phyloP scores from a whole-genome alignment of 202 grass and related monocot genomes.

The Brachypodium distachyon region DNA sequence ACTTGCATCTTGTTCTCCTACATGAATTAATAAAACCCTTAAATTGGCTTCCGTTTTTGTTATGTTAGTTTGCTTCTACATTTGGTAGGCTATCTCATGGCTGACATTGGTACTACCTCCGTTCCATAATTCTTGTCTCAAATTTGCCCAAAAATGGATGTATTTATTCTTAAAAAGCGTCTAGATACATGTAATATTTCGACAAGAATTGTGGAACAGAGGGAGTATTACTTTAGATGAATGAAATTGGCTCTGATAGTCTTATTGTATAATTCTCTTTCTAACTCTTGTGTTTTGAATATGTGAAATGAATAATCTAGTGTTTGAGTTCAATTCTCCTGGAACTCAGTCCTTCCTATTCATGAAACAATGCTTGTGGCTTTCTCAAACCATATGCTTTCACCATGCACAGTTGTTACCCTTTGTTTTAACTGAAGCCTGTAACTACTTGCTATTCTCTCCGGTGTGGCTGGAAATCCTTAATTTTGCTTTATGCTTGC shows the following conservation, averaged over 20 bases:
- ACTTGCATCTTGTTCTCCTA: neutral
- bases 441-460: slow-evolving; percentile 6
- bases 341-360: neutral
- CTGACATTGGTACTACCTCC: too few relatives aligned
- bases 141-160: too few relatives aligned
- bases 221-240: neutral
- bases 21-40: too few relatives aligned
- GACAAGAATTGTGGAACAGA: too few relatives aligned
- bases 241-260: neutral
- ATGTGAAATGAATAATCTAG: neutral
- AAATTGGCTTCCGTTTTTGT: neutral
- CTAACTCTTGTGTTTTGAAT: neutral
- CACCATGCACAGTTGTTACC: neutral
- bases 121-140: too few relatives aligned
- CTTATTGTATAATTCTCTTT: neutral
- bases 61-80: neutral
- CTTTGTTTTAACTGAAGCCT: neutral
- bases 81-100: neutral
- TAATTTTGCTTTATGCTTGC: slow-evolving; percentile 29
- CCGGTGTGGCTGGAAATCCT: neutral
- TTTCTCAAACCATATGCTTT: too few relatives aligned
- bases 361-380: slow-evolving; percentile 5
- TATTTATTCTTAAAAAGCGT: too few relatives aligned
- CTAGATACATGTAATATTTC: too few relatives aligned
- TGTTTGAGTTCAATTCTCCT: neutral